These are phyloP conservation scores for Sicyos baderoa DNA, from an alignment of 306 rosid genomes.

Conservation along the genomic window DNA sequence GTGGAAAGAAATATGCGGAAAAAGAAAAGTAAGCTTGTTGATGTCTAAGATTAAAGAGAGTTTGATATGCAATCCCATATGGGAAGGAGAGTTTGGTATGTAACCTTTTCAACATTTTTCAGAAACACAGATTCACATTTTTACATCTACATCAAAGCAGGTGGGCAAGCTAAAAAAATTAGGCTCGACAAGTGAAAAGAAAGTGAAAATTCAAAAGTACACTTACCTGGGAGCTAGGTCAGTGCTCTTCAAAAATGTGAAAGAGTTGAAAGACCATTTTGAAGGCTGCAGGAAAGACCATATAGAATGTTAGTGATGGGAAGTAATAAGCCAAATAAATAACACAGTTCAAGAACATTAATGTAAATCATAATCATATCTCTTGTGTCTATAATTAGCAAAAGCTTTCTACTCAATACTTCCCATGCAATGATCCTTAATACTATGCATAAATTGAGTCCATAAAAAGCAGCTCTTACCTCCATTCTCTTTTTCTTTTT, in stretches of 20 bases:
- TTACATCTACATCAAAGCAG: not conserved
- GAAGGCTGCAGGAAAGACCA: slow-evolving; percentile 52
- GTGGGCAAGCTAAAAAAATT: not conserved
- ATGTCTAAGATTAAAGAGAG: not conserved
- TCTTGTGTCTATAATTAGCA: not conserved
- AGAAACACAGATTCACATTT: not conserved
- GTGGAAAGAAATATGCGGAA: not conserved
- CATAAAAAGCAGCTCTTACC: not conserved
- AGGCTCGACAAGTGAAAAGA: not conserved
- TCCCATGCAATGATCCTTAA: not conserved
- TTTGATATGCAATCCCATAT: not conserved
- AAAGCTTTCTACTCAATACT: not conserved
- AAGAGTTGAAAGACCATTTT: slow-evolving; percentile 82
- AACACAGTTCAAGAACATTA: slow-evolving; percentile 12
- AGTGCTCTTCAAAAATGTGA: slow-evolving; percentile 76
- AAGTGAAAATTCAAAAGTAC: not conserved
- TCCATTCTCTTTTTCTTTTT: not conserved
- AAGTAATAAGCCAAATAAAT: slow-evolving; percentile 6
- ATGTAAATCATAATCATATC: not conserved
- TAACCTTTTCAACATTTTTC: not conserved
- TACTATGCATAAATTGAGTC: not conserved
- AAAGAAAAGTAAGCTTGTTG: not conserved
- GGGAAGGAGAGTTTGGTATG: not conserved
- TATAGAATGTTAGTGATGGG: slow-evolving; percentile 14
- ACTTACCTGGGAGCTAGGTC: slow-evolving; percentile 85